phyloP scores from a whole-genome alignment of 78 protist genomes.

The Isochrysis galbana region DNA sequence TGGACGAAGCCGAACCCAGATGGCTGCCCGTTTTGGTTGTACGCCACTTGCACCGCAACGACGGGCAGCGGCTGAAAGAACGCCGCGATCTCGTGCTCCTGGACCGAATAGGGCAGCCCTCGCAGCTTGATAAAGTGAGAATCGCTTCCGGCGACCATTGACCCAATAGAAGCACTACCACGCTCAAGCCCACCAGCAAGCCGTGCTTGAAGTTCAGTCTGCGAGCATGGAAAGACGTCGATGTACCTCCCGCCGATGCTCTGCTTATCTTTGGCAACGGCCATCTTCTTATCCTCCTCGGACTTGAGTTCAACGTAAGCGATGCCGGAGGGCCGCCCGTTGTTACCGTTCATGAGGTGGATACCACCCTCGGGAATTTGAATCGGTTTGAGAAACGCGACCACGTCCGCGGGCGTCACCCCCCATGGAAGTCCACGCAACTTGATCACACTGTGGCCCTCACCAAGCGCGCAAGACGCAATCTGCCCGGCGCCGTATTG shows the following conservation, averaged over 20 bases:
- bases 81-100: conserved; percentile 6
- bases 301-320: conserved; percentile 10
- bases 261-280: neutral
- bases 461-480: neutral
- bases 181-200: neutral
- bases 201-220: neutral
- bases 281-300: conserved; percentile 17
- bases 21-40: neutral
- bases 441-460: neutral
- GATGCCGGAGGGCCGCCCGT: conserved; percentile 17
- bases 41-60: neutral
- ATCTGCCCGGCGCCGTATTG: neutral
- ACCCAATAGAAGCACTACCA: neutral
- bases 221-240: conserved; percentile 10
- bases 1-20: conserved; percentile 25
- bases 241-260: conserved; percentile 31
- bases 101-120: conserved; percentile 27
- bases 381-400: neutral
- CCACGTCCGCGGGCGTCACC: neutral
- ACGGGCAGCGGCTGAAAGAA: neutral
- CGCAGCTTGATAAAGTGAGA: neutral
- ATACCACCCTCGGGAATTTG: neutral
- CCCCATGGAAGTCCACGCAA: neutral
- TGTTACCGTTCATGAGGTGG: neutral
- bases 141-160: neutral